Conservation (phyloP, 306 rosid genomes). For the Arachis stenosperma region DNA sequence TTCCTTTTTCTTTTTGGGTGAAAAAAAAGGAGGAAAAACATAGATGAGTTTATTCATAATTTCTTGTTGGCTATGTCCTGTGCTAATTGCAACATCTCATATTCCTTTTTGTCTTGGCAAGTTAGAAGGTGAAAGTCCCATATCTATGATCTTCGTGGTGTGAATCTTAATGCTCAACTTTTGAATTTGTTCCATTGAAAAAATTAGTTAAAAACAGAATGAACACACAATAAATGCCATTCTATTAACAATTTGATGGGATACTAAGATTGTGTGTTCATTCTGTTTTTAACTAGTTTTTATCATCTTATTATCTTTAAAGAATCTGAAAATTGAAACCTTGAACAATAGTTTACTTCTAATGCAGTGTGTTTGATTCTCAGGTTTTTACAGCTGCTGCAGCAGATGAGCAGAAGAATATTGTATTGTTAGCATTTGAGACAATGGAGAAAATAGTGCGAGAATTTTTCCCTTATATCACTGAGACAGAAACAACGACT, state of each 20-base stretch:
- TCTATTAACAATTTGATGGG: too few relatives aligned
- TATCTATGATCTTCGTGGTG: conserved; percentile 7
- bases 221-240: background rate
- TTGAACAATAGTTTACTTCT: conserved; percentile 36
- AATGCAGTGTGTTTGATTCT: conserved; percentile 44
- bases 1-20: too few relatives aligned
- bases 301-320: conserved; percentile 22
- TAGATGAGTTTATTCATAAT: background rate
- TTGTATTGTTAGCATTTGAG: conserved; percentile 92
- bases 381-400: conserved; percentile 99
- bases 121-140: conserved; percentile 20
- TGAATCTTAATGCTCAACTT: conserved; percentile 6
- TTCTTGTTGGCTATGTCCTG: background rate
- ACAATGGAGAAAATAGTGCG: conserved; percentile 98
- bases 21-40: too few relatives aligned
- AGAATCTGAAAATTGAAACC: conserved; percentile 31
- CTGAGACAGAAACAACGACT: conserved; percentile 95
- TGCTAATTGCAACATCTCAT: conserved; percentile 7
- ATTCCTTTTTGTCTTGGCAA: conserved; percentile 17
- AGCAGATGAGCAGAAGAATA: conserved; percentile 91
- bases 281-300: too few relatives aligned
- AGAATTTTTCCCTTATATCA: conserved; percentile 94
- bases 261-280: too few relatives aligned
- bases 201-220: conserved; percentile 12
- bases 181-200: conserved; percentile 15